Conservation (phyloP, 2,329 filamentous ascomycete genomes). For the Cadophora malorum region DNA sequence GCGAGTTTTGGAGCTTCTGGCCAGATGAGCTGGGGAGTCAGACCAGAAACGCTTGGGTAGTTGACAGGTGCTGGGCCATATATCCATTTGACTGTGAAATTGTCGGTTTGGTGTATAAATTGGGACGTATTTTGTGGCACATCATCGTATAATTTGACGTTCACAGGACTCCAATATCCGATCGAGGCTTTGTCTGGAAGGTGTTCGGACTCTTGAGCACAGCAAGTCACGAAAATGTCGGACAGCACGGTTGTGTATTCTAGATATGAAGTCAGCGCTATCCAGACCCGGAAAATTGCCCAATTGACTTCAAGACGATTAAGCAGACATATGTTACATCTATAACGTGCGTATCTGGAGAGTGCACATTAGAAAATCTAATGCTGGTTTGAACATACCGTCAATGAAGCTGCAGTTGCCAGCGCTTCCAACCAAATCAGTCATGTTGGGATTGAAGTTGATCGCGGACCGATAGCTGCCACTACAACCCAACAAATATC, state of each 20-base stretch:
- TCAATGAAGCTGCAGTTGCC: background rate
- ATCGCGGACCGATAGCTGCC: background rate
- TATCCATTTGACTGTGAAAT: conserved; percentile 11
- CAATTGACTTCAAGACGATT: background rate
- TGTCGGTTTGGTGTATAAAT: background rate
- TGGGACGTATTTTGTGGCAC: background rate
- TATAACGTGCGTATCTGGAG: background rate
- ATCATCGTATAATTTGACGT: background rate
- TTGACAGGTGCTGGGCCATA: background rate
- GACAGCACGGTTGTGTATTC: background rate
- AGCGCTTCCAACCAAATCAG: background rate
- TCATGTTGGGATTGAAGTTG: conserved; percentile 8
- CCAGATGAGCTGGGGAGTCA: background rate
- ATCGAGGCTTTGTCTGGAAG: background rate
- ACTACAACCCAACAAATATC: background rate
- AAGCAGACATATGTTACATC: background rate
- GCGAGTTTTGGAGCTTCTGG: background rate
- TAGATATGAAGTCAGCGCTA: background rate
- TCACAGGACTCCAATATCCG: background rate
- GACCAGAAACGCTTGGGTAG: background rate
- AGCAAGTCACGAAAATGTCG: conserved; percentile 3
- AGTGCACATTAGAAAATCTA: background rate
- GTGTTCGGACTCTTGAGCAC: conserved; percentile 2
- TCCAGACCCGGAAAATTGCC: too few relatives aligned
- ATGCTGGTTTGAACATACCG: background rate